phyloP scores from a whole-genome alignment of 2,329 filamentous ascomycete genomes.

The Paecilomyces sp. region DNA sequence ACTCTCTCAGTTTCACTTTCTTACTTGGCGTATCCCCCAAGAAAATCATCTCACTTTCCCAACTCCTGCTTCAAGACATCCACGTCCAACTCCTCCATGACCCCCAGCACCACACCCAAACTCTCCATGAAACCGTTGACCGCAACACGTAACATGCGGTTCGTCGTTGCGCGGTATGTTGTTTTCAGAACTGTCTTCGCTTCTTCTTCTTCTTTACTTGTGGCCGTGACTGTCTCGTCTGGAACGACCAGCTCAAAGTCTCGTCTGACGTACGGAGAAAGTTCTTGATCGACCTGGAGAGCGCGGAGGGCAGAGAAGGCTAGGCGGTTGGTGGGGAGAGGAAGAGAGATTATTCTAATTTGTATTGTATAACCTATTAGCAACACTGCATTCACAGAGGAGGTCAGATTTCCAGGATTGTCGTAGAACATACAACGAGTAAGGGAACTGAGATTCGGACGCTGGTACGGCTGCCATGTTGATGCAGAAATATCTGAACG shows the following conservation, averaged over 20 bases:
- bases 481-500: neutral
- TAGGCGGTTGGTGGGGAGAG: conserved; percentile 73
- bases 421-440: conserved; percentile 24
- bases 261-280: conserved; percentile 75
- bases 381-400: too few species aligned
- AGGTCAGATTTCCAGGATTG: neutral
- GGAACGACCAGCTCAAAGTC: conserved; percentile 52
- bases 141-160: conserved; percentile 91
- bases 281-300: conserved; percentile 78
- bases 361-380: neutral
- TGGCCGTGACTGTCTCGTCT: conserved; percentile 10
- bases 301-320: conserved; percentile 68
- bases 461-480: conserved; percentile 16
- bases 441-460: conserved; percentile 26
- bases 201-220: conserved; percentile 19
- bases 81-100: conserved; percentile 84
- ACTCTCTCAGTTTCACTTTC: neutral
- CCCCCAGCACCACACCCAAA: conserved; percentile 71
- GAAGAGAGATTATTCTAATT: conserved; percentile 63
- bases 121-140: conserved; percentile 97
- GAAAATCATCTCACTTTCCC: conserved; percentile 3
- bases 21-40: conserved; percentile 4
- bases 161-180: conserved; percentile 80
- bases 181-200: conserved; percentile 56
- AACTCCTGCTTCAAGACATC: conserved; percentile 58